Evolutionary conservation across 495 filamentous ascomycete species (phyloP), one percentile per base, ranked within the genome.

Genomic region (Achaetomiella virescens): DNA sequence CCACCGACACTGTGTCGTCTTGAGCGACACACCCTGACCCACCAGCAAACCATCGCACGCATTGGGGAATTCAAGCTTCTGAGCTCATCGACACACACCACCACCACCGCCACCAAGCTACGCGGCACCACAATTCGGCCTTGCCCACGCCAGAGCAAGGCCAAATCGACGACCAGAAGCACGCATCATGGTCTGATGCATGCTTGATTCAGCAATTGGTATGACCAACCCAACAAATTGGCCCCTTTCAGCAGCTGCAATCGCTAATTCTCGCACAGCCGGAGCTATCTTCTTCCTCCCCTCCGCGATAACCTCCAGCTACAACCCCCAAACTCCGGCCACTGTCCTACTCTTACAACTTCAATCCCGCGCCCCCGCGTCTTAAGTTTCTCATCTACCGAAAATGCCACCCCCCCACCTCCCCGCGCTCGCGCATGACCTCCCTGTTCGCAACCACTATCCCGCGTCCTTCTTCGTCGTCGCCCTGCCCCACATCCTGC

Each of bases 391-490:
- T 9, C 27, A 31, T 31, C 9, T 31, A 31, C n/a, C n/a, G 36
- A 54, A 6, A 7, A 95, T 96, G 90, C 87, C 91, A 50, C 89
- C 90, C 42, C 89, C 90, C 35, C 84, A 89, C 75, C 87, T 98
- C 27, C 93, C 93, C 93, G 7, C 84, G 90, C 62, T 96, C 91
- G 48, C 85, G 89, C 66, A 84, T 87, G 68, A 98, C 93, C 57
- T 88, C 84, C 90, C 85, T 98, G 25, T 98, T 98, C 75, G 89
- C 90, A 44, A 88, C 86, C n/a, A 97, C 91, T n/a, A 79, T 97
- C 35, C 75, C n/a, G 82, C 89, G 21, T 89, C 86, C 59, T 95
- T 98, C 67, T 78, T 96, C 60, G 89, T 97, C 54, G 93, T 98
- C 57, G 88, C 81, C 40, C 76, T 96, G 48, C 93, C 93, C 24